Percentiles rank a stretch among this genome's conserved stretches.
These are phyloP conservation scores for Gonium pectorale DNA, from an alignment of 139 green algal genomes.

Conservation along the genomic window DNA sequence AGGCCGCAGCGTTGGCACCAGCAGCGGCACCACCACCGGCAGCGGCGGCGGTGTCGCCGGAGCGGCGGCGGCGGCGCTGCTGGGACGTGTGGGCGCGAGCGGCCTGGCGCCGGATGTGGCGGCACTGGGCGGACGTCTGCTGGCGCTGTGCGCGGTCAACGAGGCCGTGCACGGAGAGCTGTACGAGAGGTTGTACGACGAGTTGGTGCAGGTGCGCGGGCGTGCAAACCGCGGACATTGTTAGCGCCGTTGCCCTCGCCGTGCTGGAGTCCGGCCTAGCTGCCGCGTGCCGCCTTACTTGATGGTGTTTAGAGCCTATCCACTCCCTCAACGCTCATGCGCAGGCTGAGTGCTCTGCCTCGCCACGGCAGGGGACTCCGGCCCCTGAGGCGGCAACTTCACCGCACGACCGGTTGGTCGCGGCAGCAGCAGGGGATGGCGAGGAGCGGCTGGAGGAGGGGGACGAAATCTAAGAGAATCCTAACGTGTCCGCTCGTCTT, in stretches of 20 bases:
- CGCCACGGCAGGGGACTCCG: too few species aligned
- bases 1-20: background rate
- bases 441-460: conserved; percentile 11
- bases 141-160: conserved; percentile 51
- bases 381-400: too few species aligned
- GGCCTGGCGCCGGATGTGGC: conserved; percentile 63
- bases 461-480: conserved; percentile 11
- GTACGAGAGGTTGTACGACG: conserved; percentile 34
- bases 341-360: too few species aligned
- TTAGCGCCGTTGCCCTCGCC: too few species aligned
- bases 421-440: background rate
- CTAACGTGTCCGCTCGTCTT: background rate
- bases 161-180: conserved; percentile 65
- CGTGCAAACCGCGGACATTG: too few species aligned
- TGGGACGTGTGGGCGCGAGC: conserved; percentile 63
- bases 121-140: conserved; percentile 60
- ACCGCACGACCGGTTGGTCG: too few species aligned
- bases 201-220: background rate
- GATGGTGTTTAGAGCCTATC: too few species aligned
- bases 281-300: too few species aligned
- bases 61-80: background rate
- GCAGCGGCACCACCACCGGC: background rate
- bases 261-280: too few species aligned
- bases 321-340: too few species aligned
- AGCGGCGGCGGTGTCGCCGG: background rate